Evolutionary conservation across 768 basidiomycete species (phyloP).

Genomic region (Multifurca ochricompacta): DNA sequence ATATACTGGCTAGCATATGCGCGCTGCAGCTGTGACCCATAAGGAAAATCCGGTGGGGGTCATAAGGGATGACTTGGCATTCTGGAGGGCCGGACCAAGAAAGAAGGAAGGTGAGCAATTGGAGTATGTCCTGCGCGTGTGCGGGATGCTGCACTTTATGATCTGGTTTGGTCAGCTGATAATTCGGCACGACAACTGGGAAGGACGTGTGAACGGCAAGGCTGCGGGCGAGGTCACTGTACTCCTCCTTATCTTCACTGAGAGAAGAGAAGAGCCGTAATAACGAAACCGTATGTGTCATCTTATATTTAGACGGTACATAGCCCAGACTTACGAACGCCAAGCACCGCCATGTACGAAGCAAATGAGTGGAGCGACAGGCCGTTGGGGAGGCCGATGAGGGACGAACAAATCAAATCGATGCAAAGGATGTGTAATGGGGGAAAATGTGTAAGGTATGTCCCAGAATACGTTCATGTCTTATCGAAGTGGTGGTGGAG

Average conservation of each 20-base stretch:
- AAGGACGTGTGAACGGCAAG: conserved; percentile 43
- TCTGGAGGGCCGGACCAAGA: conserved; percentile 36
- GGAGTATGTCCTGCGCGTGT: conserved; percentile 60
- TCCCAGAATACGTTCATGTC: conserved; percentile 14
- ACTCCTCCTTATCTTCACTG: conserved; percentile 68
- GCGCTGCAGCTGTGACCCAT: conserved; percentile 79
- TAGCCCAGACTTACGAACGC: conserved; percentile 48
- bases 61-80: conserved; percentile 27
- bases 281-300: conserved; percentile 4
- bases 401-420: conserved; percentile 50
- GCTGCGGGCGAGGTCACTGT: conserved; percentile 43
- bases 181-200: conserved; percentile 70
- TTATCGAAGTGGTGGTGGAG: not conserved
- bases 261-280: not conserved
- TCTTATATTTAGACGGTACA: conserved; percentile 1
- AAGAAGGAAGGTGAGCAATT: conserved; percentile 51
- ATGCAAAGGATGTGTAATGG: conserved; percentile 29
- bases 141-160: conserved; percentile 51
- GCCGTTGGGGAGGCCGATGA: not conserved
- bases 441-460: conserved; percentile 32
- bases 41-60: conserved; percentile 42
- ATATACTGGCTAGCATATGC: conserved; percentile 68
- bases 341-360: conserved; percentile 85
- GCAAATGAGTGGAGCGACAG: conserved; percentile 41
- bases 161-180: conserved; percentile 52